Percentiles rank a stretch among this genome's conserved stretches.
phyloP scores from a whole-genome alignment of 1,139 yeast species.

The Arxiozyma telluris region DNA sequence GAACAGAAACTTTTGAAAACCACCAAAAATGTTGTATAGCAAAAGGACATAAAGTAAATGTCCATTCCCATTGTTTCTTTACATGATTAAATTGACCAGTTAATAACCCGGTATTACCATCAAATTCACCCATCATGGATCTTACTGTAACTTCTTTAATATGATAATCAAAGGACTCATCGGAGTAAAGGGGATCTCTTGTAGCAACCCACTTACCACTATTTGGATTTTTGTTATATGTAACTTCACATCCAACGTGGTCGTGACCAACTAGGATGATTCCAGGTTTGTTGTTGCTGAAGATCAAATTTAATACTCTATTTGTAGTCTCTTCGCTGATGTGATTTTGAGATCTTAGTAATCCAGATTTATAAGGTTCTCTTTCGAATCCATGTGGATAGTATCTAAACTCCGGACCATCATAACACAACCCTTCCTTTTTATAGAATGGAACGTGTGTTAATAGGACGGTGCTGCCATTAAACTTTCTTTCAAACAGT shows the following conservation, averaged over 20 bases:
- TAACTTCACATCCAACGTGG: conserved; percentile 83
- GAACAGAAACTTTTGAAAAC: conserved; percentile 57
- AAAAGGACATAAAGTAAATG: conserved; percentile 68
- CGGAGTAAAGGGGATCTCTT: conserved; percentile 25
- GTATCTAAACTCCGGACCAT: conserved; percentile 69
- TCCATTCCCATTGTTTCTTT: conserved; percentile 49
- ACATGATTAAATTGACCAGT: conserved; percentile 52
- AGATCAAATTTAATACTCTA: conserved; percentile 56
- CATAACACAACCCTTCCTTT: conserved; percentile 69
- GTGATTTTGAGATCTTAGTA: conserved; percentile 81
- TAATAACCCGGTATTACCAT: conserved; percentile 79
- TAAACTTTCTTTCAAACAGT: conserved; percentile 44
- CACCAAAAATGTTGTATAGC: conserved; percentile 94
- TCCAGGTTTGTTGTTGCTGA: conserved; percentile 60
- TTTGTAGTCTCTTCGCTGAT: conserved; percentile 58
- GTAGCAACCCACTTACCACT: conserved; percentile 50
- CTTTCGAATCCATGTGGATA: conserved; percentile 43
- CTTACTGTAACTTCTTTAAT: conserved; percentile 77
- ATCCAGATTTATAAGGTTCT: conserved; percentile 61
- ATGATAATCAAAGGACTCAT: conserved; percentile 26
- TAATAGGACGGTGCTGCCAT: conserved; percentile 72
- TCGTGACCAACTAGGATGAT: conserved; percentile 90
- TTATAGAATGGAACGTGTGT: conserved; percentile 90
- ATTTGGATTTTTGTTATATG: conserved; percentile 42
- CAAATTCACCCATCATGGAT: conserved; percentile 93